A percentile compares a stretch with the other conserved stretches of the same genome.
Conservation (phyloP, 2,329 filamentous ascomycete genomes). For the Cadophora malorum region DNA sequence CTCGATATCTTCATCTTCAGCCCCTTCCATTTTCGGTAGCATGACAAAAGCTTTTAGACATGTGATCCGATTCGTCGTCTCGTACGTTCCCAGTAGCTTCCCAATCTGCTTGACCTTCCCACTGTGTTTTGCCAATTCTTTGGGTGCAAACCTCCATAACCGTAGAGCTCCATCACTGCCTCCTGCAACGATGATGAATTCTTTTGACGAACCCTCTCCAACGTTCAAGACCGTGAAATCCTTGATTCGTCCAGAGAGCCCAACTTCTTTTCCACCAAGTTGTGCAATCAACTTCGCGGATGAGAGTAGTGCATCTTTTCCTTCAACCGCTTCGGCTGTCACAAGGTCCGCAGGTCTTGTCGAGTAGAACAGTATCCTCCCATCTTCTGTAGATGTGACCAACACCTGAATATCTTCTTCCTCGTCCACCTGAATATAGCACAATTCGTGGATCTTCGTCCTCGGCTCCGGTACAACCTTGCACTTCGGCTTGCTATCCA, state of each 20-base stretch:
- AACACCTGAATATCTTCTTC: slow-evolving; percentile 63
- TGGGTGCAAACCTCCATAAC: slow-evolving; percentile 69
- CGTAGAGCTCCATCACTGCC: slow-evolving; percentile 88
- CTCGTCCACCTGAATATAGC: slow-evolving; percentile 66
- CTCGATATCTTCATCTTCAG: slow-evolving; percentile 54
- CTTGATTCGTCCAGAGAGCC: slow-evolving; percentile 81
- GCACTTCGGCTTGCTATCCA: slow-evolving; percentile 84
- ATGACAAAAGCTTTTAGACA: slow-evolving; percentile 88
- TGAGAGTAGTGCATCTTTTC: slow-evolving; percentile 55
- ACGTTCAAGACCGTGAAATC: slow-evolving; percentile 72
- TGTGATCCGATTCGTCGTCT: slow-evolving; percentile 88
- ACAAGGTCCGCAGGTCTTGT: slow-evolving; percentile 60
- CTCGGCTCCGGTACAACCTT: slow-evolving; percentile 69
- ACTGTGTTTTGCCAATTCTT: slow-evolving; percentile 45
- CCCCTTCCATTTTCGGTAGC: slow-evolving; percentile 69
- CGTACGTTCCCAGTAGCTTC: slow-evolving; percentile 76
- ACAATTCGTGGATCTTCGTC: slow-evolving; percentile 84
- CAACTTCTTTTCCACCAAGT: slow-evolving; percentile 74
- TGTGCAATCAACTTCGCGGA: slow-evolving; percentile 75
- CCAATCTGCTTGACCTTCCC: slow-evolving; percentile 43
- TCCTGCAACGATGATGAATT: slow-evolving; percentile 70
- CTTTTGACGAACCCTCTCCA: slow-evolving; percentile 47
- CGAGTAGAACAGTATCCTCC: slow-evolving; percentile 82
- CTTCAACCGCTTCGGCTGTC: slow-evolving; percentile 42
- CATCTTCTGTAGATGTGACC: slow-evolving; percentile 88